Base-by-base conservation (phyloP, 768 basidiomycete genomes). In the Collybiopsis luxurians region DNA sequence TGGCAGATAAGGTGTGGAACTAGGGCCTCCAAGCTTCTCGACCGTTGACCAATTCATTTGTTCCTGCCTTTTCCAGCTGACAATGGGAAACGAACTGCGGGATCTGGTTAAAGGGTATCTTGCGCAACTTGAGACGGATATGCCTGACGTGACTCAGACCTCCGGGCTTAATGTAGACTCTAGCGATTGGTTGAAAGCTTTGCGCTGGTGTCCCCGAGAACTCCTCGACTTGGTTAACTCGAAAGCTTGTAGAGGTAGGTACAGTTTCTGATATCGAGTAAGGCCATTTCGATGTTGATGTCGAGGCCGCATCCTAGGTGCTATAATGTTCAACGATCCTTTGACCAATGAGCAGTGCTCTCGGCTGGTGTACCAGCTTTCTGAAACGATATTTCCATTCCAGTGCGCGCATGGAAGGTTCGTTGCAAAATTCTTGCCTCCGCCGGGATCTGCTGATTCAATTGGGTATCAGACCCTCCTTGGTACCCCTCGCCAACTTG, bases 371-470 rank as follows among this genome's bases (percentile, higher is more conserved):
- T 63, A 66, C 5, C 79, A 84, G 61, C 78, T 99, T 27, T 78
- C 87, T 9, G 68, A 79, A 59, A 92, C 93, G 2, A 77, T 79
- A 3, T 89, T 92, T 64, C 95, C 96, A 1, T 98, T 97, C 71
- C 92, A 92, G 67, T 99, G 97, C 72, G 97, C 97, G 30, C 97
- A 99, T 71, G 97, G 96, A 67, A 80, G 91, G 91, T 89, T 58
- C 30, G 31, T 43, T 61, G 50, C 52, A 19, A 34, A 34, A 34
- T 40, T 51, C 4, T 59, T 57, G 4, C 40, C 46, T 45, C 49
- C 50, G 53, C 58, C 46, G 49, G 51, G 47, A 40, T 36, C 24
- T 53, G 17, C 30, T 58, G 43, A 53, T 44, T 26, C 43, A 43
- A 45, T 15, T 47, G 34, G 43, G 31, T 10, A 39, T 31, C 39